phyloP scores from a whole-genome alignment of 352 stramenopile species.

The Pythium brassicae region DNA sequence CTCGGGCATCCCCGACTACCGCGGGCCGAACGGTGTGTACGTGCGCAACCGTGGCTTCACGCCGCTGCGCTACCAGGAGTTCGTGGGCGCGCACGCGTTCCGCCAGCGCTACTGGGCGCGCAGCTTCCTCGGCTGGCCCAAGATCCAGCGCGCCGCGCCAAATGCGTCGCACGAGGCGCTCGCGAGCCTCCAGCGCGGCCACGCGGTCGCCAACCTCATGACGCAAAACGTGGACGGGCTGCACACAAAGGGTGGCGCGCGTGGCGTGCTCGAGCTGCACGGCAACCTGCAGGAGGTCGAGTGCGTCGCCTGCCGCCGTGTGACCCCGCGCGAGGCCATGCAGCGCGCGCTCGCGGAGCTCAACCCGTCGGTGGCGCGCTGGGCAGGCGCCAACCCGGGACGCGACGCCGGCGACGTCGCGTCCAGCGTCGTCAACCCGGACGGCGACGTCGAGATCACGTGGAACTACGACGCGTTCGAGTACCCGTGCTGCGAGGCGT shows the following conservation, averaged over 20 bases:
- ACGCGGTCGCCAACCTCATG: slow-evolving; percentile 67
- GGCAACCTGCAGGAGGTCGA: slow-evolving; percentile 89
- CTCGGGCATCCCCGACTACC: slow-evolving; percentile 97
- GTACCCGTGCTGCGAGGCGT: slow-evolving; percentile 67
- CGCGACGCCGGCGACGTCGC: slow-evolving; percentile 48
- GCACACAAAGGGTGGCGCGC: slow-evolving; percentile 88
- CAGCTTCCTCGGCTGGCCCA: slow-evolving; percentile 85
- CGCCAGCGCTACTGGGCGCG: slow-evolving; percentile 93
- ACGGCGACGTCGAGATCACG: slow-evolving; percentile 92
- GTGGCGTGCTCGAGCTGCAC: slow-evolving; percentile 93
- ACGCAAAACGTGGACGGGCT: slow-evolving; percentile 98
- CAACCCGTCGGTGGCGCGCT: slow-evolving; percentile 72
- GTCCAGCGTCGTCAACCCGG: slow-evolving; percentile 87
- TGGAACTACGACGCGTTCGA: slow-evolving; percentile 82
- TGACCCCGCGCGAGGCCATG: slow-evolving; percentile 76
- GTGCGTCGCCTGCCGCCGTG: slow-evolving; percentile 64
- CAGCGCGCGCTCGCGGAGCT: slow-evolving; percentile 75
- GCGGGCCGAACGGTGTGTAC: slow-evolving; percentile 94
- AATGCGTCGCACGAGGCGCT: slow-evolving; percentile 91
- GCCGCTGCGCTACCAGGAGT: slow-evolving; percentile 95
- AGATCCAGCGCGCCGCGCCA: slow-evolving; percentile 71
- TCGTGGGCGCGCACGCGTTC: slow-evolving; percentile 60
- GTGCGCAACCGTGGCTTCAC: slow-evolving; percentile 91
- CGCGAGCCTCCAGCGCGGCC: slow-evolving; percentile 59
- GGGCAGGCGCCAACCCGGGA: slow-evolving; percentile 27